Conservation (phyloP, 129 eudicot genomes). For the Escallonia rubra region DNA sequence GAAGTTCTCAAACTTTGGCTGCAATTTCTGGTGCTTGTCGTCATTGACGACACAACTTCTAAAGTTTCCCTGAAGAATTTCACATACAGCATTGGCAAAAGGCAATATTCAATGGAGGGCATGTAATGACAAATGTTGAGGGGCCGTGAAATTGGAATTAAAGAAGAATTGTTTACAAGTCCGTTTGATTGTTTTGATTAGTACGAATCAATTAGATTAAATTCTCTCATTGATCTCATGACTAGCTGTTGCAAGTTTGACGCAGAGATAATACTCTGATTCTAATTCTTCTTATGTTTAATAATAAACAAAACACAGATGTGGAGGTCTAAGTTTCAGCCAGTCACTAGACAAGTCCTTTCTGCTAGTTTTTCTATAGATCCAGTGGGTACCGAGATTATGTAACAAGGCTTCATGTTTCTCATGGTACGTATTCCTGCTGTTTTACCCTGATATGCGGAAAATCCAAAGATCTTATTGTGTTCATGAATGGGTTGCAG, state of each 20-base stretch:
- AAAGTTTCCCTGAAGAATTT: too few species aligned
- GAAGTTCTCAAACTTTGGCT: background rate
- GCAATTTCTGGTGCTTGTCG: too few species aligned
- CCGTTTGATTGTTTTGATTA: too few species aligned
- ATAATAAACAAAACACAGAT: conserved; percentile 40
- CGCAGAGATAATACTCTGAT: background rate
- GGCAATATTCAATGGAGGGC: conserved; percentile 3
- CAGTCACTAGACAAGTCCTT: conserved; percentile 47
- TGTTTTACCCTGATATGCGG: conserved; percentile 3
- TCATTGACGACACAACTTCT: too few species aligned
- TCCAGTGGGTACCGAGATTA: conserved; percentile 85
- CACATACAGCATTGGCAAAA: background rate
- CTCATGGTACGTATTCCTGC: conserved; percentile 27
- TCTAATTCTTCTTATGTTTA: conserved; percentile 1
- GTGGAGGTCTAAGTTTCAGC: conserved; percentile 71
- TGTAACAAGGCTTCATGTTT: conserved; percentile 40
- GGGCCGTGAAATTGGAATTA: too few species aligned
- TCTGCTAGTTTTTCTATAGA: conserved; percentile 63
- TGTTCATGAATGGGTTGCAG: conserved; percentile 5
- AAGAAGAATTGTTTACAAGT: background rate
- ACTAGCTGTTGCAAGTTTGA: background rate
- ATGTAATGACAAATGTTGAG: background rate
- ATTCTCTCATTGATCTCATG: background rate
- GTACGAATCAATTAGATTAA: background rate
- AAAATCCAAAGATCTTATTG: background rate